Percentiles rank a stretch among this genome's conserved stretches.
These are phyloP conservation scores for Venturia asperata DNA, from an alignment of 2,329 filamentous ascomycete genomes.

Conservation along the genomic window DNA sequence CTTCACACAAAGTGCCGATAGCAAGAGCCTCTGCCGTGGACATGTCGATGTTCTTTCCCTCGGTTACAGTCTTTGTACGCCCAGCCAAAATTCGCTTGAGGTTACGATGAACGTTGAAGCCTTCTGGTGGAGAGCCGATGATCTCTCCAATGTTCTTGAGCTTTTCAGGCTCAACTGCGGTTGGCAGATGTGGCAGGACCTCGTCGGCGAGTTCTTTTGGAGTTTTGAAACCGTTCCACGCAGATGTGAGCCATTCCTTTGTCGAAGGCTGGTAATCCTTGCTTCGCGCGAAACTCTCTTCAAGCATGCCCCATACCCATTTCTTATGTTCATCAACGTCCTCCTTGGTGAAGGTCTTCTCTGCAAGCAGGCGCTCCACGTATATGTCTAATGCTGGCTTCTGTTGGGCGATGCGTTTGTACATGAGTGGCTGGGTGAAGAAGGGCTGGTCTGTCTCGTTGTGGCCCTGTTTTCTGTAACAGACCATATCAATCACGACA, in stretches of 20 bases:
- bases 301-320: conserved; percentile 99
- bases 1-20: conserved; percentile 81
- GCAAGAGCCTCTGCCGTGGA: conserved; percentile 93
- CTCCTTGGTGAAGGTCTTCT: conserved; percentile 93
- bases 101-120: conserved; percentile 87
- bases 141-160: conserved; percentile 75
- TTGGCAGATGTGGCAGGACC: conserved; percentile 84
- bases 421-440: conserved; percentile 99
- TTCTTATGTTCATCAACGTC: conserved; percentile 99
- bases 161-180: conserved; percentile 64
- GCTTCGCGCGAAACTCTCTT: conserved; percentile 93
- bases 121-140: conserved; percentile 72
- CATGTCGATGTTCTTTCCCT: conserved; percentile 96
- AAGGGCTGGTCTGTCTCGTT: conserved; percentile 99
- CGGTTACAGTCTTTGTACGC: conserved; percentile 83
- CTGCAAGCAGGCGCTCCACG: conserved; percentile 79
- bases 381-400: conserved; percentile 84
- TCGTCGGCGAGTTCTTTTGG: conserved; percentile 95
- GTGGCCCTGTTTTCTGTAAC: conserved; percentile 98
- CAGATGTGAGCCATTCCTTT: conserved; percentile 97
- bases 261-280: conserved; percentile 95
- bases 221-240: conserved; percentile 99
- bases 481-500: conserved; percentile 95
- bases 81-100: conserved; percentile 89
- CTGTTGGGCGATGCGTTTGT: conserved; percentile 90